Conservation (phyloP, 345 rosid species). For the Acer saccharum region DNA sequence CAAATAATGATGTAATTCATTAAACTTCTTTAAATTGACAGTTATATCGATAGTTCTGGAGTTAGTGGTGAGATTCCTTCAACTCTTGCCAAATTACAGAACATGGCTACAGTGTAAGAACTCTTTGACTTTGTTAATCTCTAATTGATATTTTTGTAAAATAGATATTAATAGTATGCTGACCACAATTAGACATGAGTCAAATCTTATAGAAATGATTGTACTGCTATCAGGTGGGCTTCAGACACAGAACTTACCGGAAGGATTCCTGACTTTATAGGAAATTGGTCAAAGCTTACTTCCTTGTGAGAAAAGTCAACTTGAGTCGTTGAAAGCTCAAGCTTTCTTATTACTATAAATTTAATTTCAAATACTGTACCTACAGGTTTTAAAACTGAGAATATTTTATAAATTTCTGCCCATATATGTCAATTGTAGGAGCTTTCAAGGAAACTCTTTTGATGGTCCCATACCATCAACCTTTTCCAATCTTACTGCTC, state of each 20-base stretch:
- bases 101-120: constrained; percentile 36
- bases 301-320: constrained; percentile 41
- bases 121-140: not conserved
- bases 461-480: constrained; percentile 63
- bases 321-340: not conserved
- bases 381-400: not conserved
- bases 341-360: not conserved
- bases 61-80: constrained; percentile 59
- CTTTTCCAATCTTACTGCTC: constrained; percentile 36
- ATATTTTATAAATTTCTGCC: constrained; percentile 10
- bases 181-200: not conserved
- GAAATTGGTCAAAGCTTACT: constrained; percentile 58
- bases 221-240: constrained; percentile 50
- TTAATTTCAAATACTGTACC: not conserved
- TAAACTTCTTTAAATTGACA: constrained; percentile 26
- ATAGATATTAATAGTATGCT: not conserved
- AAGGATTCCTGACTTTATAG: constrained; percentile 66
- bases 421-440: constrained; percentile 41
- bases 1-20: not conserved
- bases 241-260: constrained; percentile 62
- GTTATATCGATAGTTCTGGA: constrained; percentile 58
- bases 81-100: constrained; percentile 44
- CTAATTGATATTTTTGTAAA: not conserved
- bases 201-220: not conserved
- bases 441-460: constrained; percentile 66